Base-by-base conservation (phyloP, 139 green algal genomes). In the Bryopsis sp. region DNA sequence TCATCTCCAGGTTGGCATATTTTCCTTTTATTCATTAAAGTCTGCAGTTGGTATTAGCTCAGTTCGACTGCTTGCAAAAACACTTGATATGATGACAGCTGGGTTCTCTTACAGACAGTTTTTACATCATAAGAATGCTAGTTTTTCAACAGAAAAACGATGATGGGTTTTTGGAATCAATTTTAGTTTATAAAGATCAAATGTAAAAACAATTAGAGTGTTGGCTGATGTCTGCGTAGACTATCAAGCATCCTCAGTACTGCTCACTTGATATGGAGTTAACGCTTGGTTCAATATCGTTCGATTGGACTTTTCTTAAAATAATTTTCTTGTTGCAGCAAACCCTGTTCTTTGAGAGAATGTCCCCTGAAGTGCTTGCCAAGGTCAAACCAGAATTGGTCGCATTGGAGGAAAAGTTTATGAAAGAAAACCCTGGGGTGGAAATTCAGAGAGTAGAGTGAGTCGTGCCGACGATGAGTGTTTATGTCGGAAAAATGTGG, bases 331-430 rank as follows among this genome's bases (percentile, higher is more conserved):
- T 26, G 11, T 19, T 19, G 35, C 76, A 92, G 79, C 84, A 89
- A 26, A 68, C 77, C 2, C 76, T 96, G 31, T 95, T 92, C 70
- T 84, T 84, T 67, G 90, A 96, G 77, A 72, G 90, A 26, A 92
- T 96, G 84, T 72, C 74, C 33, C 47, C 77, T 2, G 47, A 74
- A 1, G 81, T 82, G 39, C 59, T 94, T 26, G 72, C 81, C 5
- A 67, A 58, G 2, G 66, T 89, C n/a, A 68, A 75, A 36, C 33
- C 67, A 1, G n/a, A 83, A 57, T 71, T 95, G 34, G 63, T 84
- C 2, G 59, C 38, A 3, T 59, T 92, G 47, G 90, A 96, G 69
- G 80, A 90, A 32, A 71, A 67, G 0, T 96, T 79, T 50, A 24
- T 87, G 26, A 58, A 68, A 28, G 50, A 76, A 3, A 65, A 95